Conservation (phyloP, 2,329 filamentous ascomycete species). For the Fusarium sarcochroum region DNA sequence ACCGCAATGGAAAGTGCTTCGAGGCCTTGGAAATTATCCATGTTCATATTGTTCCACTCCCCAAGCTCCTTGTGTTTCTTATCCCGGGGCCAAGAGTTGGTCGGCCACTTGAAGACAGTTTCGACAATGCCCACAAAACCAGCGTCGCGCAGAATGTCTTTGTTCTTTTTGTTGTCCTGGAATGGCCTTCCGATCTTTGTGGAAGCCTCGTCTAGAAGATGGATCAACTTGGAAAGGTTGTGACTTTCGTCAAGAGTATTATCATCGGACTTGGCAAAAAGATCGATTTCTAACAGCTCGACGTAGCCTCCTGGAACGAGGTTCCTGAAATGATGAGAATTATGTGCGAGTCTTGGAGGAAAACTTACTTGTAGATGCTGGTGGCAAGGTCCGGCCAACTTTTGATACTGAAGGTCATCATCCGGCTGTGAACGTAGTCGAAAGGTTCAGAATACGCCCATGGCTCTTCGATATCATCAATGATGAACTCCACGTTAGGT, state of each 20-base stretch:
- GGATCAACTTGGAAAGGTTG: conserved; percentile 13
- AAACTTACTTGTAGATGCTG: conserved; percentile 28
- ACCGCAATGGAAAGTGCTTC: conserved; percentile 33
- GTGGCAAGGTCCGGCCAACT: conserved; percentile 23
- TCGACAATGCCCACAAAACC: conserved; percentile 36
- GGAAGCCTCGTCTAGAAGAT: conserved; percentile 24
- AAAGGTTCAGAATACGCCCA: conserved; percentile 36
- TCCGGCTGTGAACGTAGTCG: conserved; percentile 41
- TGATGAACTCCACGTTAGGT: conserved; percentile 37
- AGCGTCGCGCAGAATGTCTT: conserved; percentile 19
- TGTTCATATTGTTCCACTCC: conserved; percentile 27
- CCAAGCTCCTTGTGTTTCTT: conserved; percentile 39
- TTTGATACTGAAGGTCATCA: conserved; percentile 41
- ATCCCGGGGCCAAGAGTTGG: conserved; percentile 31
- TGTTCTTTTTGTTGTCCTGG: conserved; percentile 32
- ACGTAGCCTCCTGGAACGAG: conserved; percentile 29
- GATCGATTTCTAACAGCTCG: conserved; percentile 37
- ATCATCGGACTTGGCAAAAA: conserved; percentile 33
- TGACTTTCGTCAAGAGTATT: conserved; percentile 14
- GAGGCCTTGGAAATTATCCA: conserved; percentile 28
- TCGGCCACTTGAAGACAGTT: conserved; percentile 41
- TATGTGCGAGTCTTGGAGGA: fast-evolving
- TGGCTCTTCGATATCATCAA: conserved; percentile 40
- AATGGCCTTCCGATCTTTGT: conserved; percentile 33
- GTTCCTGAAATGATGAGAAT: conserved; percentile 4